These are phyloP conservation scores for Pleurotus eryngii DNA, from an alignment of 768 basidiomycete species.

Conservation along the genomic window DNA sequence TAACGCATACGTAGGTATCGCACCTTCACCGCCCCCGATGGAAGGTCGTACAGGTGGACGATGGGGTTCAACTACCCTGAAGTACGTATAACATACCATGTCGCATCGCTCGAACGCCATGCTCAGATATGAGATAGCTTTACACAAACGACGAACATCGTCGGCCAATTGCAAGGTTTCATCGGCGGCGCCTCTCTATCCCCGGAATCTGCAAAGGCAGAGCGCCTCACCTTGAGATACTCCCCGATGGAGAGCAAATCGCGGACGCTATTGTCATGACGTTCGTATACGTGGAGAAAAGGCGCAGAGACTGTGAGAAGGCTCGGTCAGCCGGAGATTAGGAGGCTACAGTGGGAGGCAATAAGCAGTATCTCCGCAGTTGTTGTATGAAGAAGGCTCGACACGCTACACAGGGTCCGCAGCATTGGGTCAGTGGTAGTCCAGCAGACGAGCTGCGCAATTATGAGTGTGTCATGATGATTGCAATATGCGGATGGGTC, in stretches of 20 bases:
- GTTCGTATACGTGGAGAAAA: conserved; percentile 26
- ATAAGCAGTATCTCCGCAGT: conserved; percentile 8
- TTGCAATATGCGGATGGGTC: too few relatives aligned
- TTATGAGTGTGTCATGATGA: too few relatives aligned
- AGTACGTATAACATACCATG: background rate
- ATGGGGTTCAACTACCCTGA: conserved; percentile 5
- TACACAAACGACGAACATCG: background rate
- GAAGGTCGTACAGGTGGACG: conserved; percentile 22
- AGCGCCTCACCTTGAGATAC: conserved; percentile 18
- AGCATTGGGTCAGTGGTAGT: background rate
- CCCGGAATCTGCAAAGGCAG: conserved; percentile 10
- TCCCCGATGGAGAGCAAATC: conserved; percentile 21
- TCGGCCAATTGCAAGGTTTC: background rate
- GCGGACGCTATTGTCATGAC: conserved; percentile 25
- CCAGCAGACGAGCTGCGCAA: too few relatives aligned
- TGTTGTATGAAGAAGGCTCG: background rate
- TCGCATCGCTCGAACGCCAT: background rate
- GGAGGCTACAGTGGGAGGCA: background rate
- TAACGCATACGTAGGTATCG: conserved; percentile 12
- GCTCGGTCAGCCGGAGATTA: background rate
- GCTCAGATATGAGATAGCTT: background rate
- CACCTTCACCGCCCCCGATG: conserved; percentile 22
- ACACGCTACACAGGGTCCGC: background rate
- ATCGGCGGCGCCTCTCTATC: background rate
- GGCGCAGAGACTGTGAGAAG: conserved; percentile 14